A percentile compares a stretch with the other conserved stretches of the same genome.
Conservation (phyloP, 148 eudicot species). For the Linanthus parryae region DNA sequence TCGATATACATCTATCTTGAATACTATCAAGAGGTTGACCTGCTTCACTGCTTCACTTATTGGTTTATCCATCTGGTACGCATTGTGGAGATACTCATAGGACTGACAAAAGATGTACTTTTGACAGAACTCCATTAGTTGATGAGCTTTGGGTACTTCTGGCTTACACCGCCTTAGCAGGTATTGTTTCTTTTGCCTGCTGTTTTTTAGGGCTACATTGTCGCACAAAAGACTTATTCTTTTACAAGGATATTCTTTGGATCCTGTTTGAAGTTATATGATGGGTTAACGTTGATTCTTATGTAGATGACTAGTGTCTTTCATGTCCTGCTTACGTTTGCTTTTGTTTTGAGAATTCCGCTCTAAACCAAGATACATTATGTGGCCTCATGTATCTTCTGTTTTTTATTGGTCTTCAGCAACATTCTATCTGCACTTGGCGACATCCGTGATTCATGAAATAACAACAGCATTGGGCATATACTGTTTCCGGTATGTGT, state of each 20-base stretch:
- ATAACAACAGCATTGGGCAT: slow-evolving; percentile 88
- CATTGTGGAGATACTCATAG: too few relatives aligned
- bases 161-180: slow-evolving; percentile 64
- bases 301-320: too few relatives aligned
- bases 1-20: background rate
- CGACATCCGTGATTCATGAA: slow-evolving; percentile 81
- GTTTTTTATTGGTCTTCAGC: slow-evolving; percentile 32
- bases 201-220: too few relatives aligned
- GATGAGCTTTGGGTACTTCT: slow-evolving; percentile 84
- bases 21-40: background rate
- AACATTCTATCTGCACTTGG: slow-evolving; percentile 74
- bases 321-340: background rate
- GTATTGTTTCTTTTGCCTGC: too few relatives aligned
- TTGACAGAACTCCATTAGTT: slow-evolving; percentile 70
- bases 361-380: background rate
- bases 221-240: too few relatives aligned
- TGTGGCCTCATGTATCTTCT: background rate
- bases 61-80: too few relatives aligned
- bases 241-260: too few relatives aligned
- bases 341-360: background rate
- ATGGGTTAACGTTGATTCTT: too few relatives aligned
- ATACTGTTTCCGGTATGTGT: slow-evolving; percentile 96
- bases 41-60: too few relatives aligned
- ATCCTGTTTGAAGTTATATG: too few relatives aligned
- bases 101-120: too few relatives aligned